These are phyloP conservation scores for Guillardia theta DNA, from an alignment of 78 protist species.

Conservation along the genomic window DNA sequence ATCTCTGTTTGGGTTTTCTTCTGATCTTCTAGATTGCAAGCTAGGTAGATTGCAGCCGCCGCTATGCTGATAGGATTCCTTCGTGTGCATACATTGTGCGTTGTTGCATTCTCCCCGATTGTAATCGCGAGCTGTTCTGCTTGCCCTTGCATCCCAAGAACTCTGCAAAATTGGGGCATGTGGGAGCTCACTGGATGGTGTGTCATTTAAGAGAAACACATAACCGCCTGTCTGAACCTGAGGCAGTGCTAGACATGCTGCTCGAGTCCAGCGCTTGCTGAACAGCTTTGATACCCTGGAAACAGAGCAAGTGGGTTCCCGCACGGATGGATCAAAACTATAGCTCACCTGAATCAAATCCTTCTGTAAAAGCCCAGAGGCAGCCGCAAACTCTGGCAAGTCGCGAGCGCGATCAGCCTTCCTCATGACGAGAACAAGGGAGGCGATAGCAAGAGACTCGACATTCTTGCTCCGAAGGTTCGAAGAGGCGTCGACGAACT, in stretches of 20 bases:
- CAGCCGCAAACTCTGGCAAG: neutral
- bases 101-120: neutral
- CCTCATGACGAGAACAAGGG: neutral
- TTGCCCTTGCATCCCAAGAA: neutral
- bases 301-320: neutral
- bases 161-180: conserved; percentile 19
- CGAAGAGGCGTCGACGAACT: neutral
- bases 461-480: neutral
- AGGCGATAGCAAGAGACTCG: neutral
- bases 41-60: conserved; percentile 26
- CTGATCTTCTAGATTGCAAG: conserved; percentile 33
- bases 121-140: neutral
- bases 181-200: neutral
- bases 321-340: neutral
- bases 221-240: too few species aligned
- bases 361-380: neutral
- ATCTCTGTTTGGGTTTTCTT: conserved; percentile 20
- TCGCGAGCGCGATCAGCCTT: neutral
- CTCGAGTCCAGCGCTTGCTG: conserved; percentile 16
- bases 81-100: neutral
- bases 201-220: too few species aligned
- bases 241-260: neutral
- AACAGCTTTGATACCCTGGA: neutral
- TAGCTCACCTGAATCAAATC: neutral
- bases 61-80: conserved; percentile 22